phyloP scores from a whole-genome alignment of 345 rosid genomes.

The Passiflora organensis region DNA sequence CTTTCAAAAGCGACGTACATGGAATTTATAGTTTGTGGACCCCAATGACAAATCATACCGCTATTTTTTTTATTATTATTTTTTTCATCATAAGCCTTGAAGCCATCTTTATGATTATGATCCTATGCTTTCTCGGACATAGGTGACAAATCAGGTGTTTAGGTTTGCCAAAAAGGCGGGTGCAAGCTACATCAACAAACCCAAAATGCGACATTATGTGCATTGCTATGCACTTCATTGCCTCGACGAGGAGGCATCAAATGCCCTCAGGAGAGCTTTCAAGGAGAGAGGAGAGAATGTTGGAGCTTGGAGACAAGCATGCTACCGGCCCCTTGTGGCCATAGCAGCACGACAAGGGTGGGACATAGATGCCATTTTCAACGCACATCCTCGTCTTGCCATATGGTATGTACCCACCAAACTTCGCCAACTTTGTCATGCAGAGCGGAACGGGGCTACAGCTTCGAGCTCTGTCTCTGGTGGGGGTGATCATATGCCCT shows the following conservation, averaged over 20 bases:
- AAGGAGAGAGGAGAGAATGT: constrained; percentile 96
- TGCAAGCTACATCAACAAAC: constrained; percentile 96
- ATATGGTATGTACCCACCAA: constrained; percentile 96
- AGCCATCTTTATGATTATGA: too few species aligned
- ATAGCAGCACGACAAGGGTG: constrained; percentile 82
- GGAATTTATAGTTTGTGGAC: neutral
- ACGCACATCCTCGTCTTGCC: constrained; percentile 81
- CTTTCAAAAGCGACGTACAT: neutral
- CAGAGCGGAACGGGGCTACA: constrained; percentile 50
- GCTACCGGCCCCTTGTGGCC: constrained; percentile 83
- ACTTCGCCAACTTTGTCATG: constrained; percentile 92
- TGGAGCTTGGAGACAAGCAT: constrained; percentile 97
- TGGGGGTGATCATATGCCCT: constrained; percentile 26
- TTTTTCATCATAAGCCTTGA: too few species aligned
- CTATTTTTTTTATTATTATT: too few species aligned
- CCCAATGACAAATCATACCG: too few species aligned
- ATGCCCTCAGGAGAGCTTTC: constrained; percentile 63
- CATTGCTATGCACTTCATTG: constrained; percentile 97
- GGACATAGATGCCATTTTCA: constrained; percentile 92
- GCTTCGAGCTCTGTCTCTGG: constrained; percentile 46
- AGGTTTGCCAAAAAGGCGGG: constrained; percentile 91
- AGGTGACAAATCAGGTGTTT: constrained; percentile 98
- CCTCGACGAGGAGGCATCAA: constrained; percentile 80
- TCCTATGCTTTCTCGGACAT: neutral
- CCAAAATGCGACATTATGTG: constrained; percentile 96